phyloP scores from a whole-genome alignment of 495 filamentous ascomycete genomes.

The Gamarada debralockiae region DNA sequence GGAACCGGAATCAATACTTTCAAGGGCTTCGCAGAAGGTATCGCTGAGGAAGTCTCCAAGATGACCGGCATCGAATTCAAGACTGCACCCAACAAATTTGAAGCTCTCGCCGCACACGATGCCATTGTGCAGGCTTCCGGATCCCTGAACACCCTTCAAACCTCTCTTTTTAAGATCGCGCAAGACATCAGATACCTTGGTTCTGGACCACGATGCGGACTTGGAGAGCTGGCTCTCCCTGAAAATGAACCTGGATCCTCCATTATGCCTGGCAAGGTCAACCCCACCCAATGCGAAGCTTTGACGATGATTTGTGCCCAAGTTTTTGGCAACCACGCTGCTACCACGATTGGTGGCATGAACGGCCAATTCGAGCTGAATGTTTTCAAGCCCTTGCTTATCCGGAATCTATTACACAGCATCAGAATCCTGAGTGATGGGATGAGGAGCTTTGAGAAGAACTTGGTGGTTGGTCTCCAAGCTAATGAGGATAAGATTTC shows the following conservation, averaged over 20 bases:
- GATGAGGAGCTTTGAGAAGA: slow-evolving; percentile 91
- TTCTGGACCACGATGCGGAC: slow-evolving; percentile 90
- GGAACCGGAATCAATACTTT: slow-evolving; percentile 98
- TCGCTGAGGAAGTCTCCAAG: slow-evolving; percentile 84
- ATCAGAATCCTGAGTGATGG: slow-evolving; percentile 80
- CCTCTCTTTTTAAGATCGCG: slow-evolving; percentile 95
- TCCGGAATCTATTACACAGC: slow-evolving; percentile 92
- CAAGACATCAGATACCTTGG: slow-evolving; percentile 97
- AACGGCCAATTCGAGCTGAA: slow-evolving; percentile 99
- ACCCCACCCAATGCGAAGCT: slow-evolving; percentile 97
- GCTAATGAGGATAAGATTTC: slow-evolving; percentile 90
- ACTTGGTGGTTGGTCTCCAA: slow-evolving; percentile 82
- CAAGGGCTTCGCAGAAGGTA: slow-evolving; percentile 88
- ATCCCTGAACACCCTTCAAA: slow-evolving; percentile 87
- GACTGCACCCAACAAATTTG: slow-evolving; percentile 98
- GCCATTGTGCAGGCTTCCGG: slow-evolving; percentile 92
- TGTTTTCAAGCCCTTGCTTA: slow-evolving; percentile 97
- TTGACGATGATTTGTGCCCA: slow-evolving; percentile 97
- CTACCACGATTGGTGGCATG: slow-evolving; percentile 88
- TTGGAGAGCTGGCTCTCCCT: slow-evolving; percentile 86
- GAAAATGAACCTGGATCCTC: slow-evolving; percentile 97
- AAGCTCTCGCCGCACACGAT: slow-evolving; percentile 96
- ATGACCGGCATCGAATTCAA: slow-evolving; percentile 91
- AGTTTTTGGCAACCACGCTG: slow-evolving; percentile 95
- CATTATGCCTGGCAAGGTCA: slow-evolving; percentile 99